These are phyloP conservation scores for Keqinozyma sinolaborantium DNA, from an alignment of 1,139 yeast species.

Conservation along the genomic window DNA sequence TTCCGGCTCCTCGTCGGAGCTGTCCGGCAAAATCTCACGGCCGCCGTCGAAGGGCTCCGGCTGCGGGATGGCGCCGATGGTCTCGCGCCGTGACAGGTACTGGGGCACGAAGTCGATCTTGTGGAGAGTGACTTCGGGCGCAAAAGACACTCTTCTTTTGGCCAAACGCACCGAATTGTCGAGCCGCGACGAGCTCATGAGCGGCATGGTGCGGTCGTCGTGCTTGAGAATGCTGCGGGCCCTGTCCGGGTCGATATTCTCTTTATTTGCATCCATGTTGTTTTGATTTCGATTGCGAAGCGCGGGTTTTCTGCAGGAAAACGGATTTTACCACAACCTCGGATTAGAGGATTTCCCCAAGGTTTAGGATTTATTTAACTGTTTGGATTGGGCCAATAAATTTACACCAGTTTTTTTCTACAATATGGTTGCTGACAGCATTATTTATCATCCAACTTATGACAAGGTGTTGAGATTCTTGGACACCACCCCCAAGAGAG, in stretches of 20 bases:
- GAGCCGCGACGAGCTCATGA: constrained; percentile 8
- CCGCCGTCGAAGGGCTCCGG: constrained; percentile 8
- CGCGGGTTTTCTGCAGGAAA: background rate
- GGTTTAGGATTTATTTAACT: too few relatives aligned
- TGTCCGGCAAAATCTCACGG: constrained; percentile 13
- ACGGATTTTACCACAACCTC: too few relatives aligned
- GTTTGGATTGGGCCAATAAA: background rate
- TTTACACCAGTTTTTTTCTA: background rate
- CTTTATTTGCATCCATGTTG: constrained; percentile 8
- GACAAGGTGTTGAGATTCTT: constrained; percentile 60
- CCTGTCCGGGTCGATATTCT: constrained; percentile 12
- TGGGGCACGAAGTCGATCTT: constrained; percentile 52
- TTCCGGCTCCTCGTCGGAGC: constrained; percentile 17
- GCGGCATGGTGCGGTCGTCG: constrained; percentile 6
- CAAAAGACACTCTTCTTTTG: constrained; percentile 64
- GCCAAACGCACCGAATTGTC: constrained; percentile 25
- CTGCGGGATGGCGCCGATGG: constrained; percentile 10
- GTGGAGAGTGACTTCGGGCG: constrained; percentile 73
- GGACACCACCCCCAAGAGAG: constrained; percentile 62
- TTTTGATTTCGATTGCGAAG: background rate
- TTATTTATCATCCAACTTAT: constrained; percentile 73
- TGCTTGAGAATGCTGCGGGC: constrained; percentile 8
- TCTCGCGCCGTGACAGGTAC: constrained; percentile 9
- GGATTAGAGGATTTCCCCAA: background rate
- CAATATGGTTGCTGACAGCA: constrained; percentile 62